phyloP scores from a whole-genome alignment of 352 stramenopile genomes.

The Peronosclerospora sorghi region DNA sequence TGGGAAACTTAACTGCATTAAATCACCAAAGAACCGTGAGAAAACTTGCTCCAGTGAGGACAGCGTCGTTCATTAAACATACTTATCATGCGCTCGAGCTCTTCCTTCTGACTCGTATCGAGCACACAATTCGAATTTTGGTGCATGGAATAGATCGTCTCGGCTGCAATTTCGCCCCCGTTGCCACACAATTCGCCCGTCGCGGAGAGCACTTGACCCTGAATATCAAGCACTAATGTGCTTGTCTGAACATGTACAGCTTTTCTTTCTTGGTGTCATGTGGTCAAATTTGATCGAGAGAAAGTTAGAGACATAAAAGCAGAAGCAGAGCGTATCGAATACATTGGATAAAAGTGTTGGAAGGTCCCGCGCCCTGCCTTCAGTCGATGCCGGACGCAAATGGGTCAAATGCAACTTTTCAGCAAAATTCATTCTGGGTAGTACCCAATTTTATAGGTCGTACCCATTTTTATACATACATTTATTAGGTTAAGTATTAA shows the following conservation, averaged over 20 bases:
- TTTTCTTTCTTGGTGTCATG: constrained; percentile 45
- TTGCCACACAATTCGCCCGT: constrained; percentile 47
- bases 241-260: constrained; percentile 42
- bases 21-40: neutral
- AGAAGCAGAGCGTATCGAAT: too few species aligned
- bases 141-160: constrained; percentile 59
- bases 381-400: too few species aligned
- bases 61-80: constrained; percentile 1
- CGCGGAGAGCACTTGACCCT: constrained; percentile 47
- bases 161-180: constrained; percentile 36
- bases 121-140: constrained; percentile 51
- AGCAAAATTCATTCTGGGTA: too few species aligned
- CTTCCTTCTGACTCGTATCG: constrained; percentile 42
- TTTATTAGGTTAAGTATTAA: too few species aligned
- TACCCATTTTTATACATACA: too few species aligned
- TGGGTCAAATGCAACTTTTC: too few species aligned
- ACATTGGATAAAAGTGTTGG: too few species aligned
- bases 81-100: constrained; percentile 57
- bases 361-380: too few species aligned
- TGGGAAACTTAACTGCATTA: constrained; percentile 46
- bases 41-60: neutral
- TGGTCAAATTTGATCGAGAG: constrained; percentile 1
- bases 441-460: too few species aligned
- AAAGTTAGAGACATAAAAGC: constrained; percentile 13
- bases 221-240: constrained; percentile 48